Percentiles rank a stretch among this genome's conserved stretches.
phyloP scores from a whole-genome alignment of 2,329 filamentous ascomycete genomes.

The Aspergillus arachidicola region DNA sequence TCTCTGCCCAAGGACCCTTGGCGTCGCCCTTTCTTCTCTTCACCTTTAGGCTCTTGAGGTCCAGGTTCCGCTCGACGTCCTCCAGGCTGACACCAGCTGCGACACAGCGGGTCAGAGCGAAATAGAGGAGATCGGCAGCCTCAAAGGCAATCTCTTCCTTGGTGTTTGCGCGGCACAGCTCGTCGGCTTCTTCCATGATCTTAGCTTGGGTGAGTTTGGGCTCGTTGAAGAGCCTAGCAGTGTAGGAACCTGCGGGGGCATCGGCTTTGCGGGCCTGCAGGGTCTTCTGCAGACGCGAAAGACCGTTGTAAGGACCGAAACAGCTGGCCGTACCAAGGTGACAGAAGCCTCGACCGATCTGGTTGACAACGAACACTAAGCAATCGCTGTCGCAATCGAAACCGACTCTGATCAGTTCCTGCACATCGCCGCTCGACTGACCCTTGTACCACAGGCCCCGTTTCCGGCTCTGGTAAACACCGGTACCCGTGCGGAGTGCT shows the following conservation, averaged over 20 bases:
- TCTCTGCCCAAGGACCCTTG: conserved; percentile 88
- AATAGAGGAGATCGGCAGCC: conserved; percentile 93
- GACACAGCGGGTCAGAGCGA: conserved; percentile 87
- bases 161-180: conserved; percentile 83
- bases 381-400: conserved; percentile 95
- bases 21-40: conserved; percentile 92
- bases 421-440: conserved; percentile 88
- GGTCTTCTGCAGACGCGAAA: conserved; percentile 85
- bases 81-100: conserved; percentile 80
- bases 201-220: conserved; percentile 87
- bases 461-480: conserved; percentile 96
- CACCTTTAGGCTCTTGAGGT: conserved; percentile 93
- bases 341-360: conserved; percentile 88
- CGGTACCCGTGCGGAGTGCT: conserved; percentile 76
- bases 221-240: conserved; percentile 87
- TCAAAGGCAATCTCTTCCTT: conserved; percentile 89
- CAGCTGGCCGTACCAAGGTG: conserved; percentile 91
- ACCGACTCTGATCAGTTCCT: conserved; percentile 81
- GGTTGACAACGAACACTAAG: conserved; percentile 83
- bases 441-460: conserved; percentile 96
- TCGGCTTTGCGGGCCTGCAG: conserved; percentile 78
- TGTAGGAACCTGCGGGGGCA: conserved; percentile 89
- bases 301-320: conserved; percentile 81
- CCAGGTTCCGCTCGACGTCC: conserved; percentile 89
- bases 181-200: conserved; percentile 97